Evolutionary conservation across 352 stramenopile species (phyloP).

Genomic region (Phytophthora sp.): DNA sequence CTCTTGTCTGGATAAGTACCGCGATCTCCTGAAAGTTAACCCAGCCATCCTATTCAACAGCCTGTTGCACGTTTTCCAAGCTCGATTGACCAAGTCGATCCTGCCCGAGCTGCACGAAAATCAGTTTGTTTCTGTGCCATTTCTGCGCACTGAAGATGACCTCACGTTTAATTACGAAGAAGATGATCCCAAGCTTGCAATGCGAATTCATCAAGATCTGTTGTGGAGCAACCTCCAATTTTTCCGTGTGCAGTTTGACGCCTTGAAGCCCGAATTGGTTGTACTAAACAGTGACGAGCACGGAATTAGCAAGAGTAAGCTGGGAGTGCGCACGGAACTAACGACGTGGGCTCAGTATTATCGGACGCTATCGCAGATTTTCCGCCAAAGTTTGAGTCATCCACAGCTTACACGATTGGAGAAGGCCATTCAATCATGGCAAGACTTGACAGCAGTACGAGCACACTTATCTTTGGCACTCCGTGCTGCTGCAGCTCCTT

Average conservation of each 20-base stretch:
- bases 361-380: slow-evolving; percentile 25
- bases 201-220: slow-evolving; percentile 46
- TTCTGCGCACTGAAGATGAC: slow-evolving; percentile 58
- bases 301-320: slow-evolving; percentile 5
- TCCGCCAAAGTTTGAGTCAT: slow-evolving; percentile 27
- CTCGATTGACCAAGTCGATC: slow-evolving; percentile 53
- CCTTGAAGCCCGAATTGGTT: slow-evolving; percentile 36
- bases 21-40: slow-evolving; percentile 53
- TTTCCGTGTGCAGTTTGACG: slow-evolving; percentile 62
- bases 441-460: slow-evolving; percentile 48
- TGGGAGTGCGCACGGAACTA: slow-evolving; percentile 6
- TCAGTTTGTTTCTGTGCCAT: slow-evolving; percentile 57
- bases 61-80: slow-evolving; percentile 62
- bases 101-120: slow-evolving; percentile 64
- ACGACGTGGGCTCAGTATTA: slow-evolving; percentile 41
- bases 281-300: slow-evolving; percentile 13
- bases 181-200: slow-evolving; percentile 51
- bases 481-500: slow-evolving; percentile 32
- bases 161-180: slow-evolving; percentile 62
- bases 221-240: slow-evolving; percentile 60
- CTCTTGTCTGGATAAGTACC: slow-evolving; percentile 50
- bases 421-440: slow-evolving; percentile 41
- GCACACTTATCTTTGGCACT: slow-evolving; percentile 47
- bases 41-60: slow-evolving; percentile 65
- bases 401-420: slow-evolving; percentile 37